Base-by-base conservation (phyloP, 2,329 filamentous ascomycete species). In the Orbilia oligospora region DNA sequence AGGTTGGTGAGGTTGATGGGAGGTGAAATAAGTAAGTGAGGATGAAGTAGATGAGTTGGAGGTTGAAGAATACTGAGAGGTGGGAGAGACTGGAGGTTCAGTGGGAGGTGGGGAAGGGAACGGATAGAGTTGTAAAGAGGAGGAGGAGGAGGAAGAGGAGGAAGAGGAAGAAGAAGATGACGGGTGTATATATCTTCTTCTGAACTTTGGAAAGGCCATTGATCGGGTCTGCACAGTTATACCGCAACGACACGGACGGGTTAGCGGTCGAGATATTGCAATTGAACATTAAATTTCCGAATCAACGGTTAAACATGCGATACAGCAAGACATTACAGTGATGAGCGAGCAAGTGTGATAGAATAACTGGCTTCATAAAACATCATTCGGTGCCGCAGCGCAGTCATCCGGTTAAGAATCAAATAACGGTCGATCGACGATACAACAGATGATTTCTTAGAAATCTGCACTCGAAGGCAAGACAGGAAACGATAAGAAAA, bases 171-270 rank as follows among this genome's bases (percentile, higher is more conserved):
- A 69, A 75, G 73, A 77, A 77, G 67, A 77, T 55, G 49, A 53
- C 38, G 69, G 67, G 63, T 53, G 61, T 56, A 63, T 30, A 46
- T 71, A 56, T 77, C 73, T 71, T 77, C 73, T 77, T 77, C 67
- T 58, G 30, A 63, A 71, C 67, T 77, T 69, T 67, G 73, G 67
- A 67, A 77, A 70, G 53, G 73, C 73, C 73, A 77, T 77, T 71
- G 73, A 71, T 71, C 67, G 58, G 49, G 73, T 77, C 73, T 77
- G 24, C 14, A 55, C 16, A 9, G 16, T 44, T 16, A 18, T 41
- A 49, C 3, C 36, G 30, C 18, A 44, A 30, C 9, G 22, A n/a
- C 16, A 27, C 18, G 33, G 33, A 36, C 38, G 12, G 22, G 61
- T 61, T 44, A 61, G 56, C 56, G 20, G 20, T 22, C n/a, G 20